Evolutionary conservation across 2,329 filamentous ascomycete genomes (phyloP), one percentile per base, ranked within the genome.

Genomic region (Claviceps fusiformis): DNA sequence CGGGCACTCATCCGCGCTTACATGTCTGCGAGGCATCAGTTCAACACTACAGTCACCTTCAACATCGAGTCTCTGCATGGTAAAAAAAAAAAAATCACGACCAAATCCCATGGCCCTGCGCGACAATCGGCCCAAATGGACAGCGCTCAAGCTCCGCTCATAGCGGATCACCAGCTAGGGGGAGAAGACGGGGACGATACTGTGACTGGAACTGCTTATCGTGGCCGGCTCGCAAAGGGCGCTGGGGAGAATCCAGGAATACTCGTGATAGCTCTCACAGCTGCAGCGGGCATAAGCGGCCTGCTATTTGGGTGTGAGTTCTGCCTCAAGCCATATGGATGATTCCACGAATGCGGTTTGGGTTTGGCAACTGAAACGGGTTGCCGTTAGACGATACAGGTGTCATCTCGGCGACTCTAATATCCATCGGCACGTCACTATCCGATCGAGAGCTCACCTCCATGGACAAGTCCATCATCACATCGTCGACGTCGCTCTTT

Each of bases 391-490:
- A 84, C 63, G 82, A 85, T 63, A 85, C 82, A 0, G 82, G 83
- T 50, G 83, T 86, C 17, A 85, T 87, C 55, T 86, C 82, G 37
- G 80, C 82, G 2, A 85, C 82, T 1, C 73, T 87, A 41, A 79
- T 87, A 49, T 83, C 82, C 2, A 77, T 86, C 59, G 78, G 77
- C 52, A 73, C 71, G 2, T 79, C 81, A 9, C 78, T 86, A 37
- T 82, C 79, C 33, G 66, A 71, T 55, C 77, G 76, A 50, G 67
- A 73, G 9, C 73, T 86, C 31, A 82, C 76, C 1, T 79, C 81
- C 0, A 68, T 84, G 62, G 82, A 86, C 67, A 87, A 84, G 66
- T 86, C 83, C 7, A 72, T 87, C 59, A 83, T 86, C 62, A 87
- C 85, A 3, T 83, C 82, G n/a, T 79, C 77, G 27, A 87, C 85